A percentile compares a stretch with the other conserved stretches of the same genome.
phyloP scores from a whole-genome alignment of 371 early-diverging fungal genomes.

The Rhizopus microsporus region DNA sequence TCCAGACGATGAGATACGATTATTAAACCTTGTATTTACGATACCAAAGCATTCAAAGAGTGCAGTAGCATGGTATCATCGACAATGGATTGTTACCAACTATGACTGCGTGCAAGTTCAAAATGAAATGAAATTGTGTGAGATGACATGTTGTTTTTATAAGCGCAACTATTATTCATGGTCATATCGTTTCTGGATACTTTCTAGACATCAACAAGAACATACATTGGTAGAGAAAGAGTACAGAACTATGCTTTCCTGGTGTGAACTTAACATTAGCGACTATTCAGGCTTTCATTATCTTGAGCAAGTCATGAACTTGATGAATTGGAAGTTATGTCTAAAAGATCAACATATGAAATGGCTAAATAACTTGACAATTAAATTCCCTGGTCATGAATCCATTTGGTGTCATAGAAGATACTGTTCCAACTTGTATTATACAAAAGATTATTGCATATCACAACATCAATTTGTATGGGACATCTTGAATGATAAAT shows the following conservation, averaged over 20 bases:
- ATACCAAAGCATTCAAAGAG: slow-evolving; percentile 60
- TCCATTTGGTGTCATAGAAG: slow-evolving; percentile 63
- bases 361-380: slow-evolving; percentile 39
- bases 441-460: not conserved
- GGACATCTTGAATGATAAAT: slow-evolving; percentile 8
- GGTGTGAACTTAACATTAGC: slow-evolving; percentile 53
- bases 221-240: slow-evolving; percentile 11
- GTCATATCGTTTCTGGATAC: slow-evolving; percentile 55
- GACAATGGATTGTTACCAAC: slow-evolving; percentile 30
- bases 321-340: not conserved
- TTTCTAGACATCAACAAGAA: slow-evolving; percentile 13
- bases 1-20: slow-evolving; percentile 34
- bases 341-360: slow-evolving; percentile 18
- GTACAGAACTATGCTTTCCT: slow-evolving; percentile 31
- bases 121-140: slow-evolving; percentile 42
- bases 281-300: slow-evolving; percentile 62
- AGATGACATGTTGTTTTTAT: slow-evolving; percentile 39
- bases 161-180: slow-evolving; percentile 62
- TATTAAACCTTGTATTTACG: slow-evolving; percentile 52
- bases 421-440: slow-evolving; percentile 30
- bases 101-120: slow-evolving; percentile 21
- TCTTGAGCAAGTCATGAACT: slow-evolving; percentile 41
- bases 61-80: slow-evolving; percentile 58
- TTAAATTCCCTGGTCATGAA: slow-evolving; percentile 59
- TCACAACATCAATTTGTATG: slow-evolving; percentile 24